Percentiles rank a stretch among this genome's conserved stretches.
Evolutionary conservation across 805 yeast species (phyloP).

Genomic region (Saturnispora silvae): DNA sequence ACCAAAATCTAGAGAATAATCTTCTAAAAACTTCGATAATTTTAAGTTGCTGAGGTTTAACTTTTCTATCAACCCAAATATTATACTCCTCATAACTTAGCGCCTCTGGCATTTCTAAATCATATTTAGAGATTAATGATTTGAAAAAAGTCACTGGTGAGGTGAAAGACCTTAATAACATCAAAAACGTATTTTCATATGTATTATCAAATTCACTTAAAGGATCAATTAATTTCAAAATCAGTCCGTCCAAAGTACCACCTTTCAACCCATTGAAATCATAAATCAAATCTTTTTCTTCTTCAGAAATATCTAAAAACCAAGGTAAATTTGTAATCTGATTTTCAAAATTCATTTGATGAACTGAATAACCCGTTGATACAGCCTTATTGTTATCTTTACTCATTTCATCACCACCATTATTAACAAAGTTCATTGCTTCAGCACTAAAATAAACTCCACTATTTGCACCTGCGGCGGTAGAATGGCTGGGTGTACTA

Average conservation of each 20-base stretch:
- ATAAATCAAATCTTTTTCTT: constrained; percentile 34
- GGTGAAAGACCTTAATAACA: constrained; percentile 69
- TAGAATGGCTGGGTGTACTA: constrained; percentile 8
- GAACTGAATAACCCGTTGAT: neutral
- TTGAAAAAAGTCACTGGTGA: constrained; percentile 52
- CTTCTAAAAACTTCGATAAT: constrained; percentile 58
- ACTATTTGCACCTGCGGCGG: neutral
- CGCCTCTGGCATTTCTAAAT: constrained; percentile 77
- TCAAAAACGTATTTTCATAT: constrained; percentile 58
- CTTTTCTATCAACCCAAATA: constrained; percentile 63
- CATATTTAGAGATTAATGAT: constrained; percentile 52
- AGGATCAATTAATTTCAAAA: constrained; percentile 75
- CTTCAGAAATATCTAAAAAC: constrained; percentile 63
- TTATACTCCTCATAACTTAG: constrained; percentile 72
- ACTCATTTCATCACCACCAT: neutral
- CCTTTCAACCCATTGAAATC: constrained; percentile 75
- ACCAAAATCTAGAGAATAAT: constrained; percentile 64
- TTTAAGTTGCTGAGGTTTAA: constrained; percentile 53
- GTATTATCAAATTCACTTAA: constrained; percentile 43
- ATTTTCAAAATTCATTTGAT: neutral
- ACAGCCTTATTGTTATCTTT: neutral
- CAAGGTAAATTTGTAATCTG: constrained; percentile 36
- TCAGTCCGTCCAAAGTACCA: constrained; percentile 67
- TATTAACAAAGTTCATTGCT: no score
- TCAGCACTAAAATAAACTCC: no score